A percentile compares a stretch with the other conserved stretches of the same genome.
Conservation (phyloP, 2,329 filamentous ascomycete species). For the Alternaria hordeiaustralica region DNA sequence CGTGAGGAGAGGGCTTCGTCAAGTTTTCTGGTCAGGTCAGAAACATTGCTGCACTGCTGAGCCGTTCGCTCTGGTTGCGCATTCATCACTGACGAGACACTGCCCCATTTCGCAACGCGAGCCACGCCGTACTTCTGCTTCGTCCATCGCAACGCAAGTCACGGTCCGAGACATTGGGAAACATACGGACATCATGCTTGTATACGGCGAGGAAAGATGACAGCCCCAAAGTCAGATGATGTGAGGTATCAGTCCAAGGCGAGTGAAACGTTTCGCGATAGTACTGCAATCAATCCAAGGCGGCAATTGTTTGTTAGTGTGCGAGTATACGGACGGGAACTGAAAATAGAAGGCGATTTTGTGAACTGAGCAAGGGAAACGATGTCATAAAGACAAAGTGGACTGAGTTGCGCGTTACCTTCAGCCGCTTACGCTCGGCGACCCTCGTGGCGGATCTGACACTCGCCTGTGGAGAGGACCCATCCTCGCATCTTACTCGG, state of each 20-base stretch:
- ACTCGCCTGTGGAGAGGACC: not conserved
- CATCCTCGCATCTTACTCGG: constrained; percentile 1
- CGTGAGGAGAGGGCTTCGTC: not conserved
- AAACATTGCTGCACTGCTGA: not conserved
- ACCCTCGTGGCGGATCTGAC: not conserved
- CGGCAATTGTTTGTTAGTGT: not conserved
- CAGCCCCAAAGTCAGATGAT: not conserved
- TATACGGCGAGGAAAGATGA: not conserved
- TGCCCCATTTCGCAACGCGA: not conserved
- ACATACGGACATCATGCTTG: not conserved
- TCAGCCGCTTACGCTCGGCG: not conserved
- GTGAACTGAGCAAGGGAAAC: not conserved
- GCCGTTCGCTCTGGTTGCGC: not conserved
- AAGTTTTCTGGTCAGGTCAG: not conserved
- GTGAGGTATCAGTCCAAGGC: too few species aligned
- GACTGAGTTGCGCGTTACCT: constrained; percentile 1
- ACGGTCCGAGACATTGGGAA: not conserved
- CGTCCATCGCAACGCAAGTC: not conserved
- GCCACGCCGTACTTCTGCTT: not conserved
- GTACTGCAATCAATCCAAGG: not conserved
- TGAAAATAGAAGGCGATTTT: not conserved
- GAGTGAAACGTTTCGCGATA: not conserved
- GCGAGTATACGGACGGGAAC: not conserved
- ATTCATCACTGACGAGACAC: not conserved
- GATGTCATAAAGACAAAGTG: not conserved